These are phyloP conservation scores for Aureobasidium sp. DNA, from an alignment of 2,329 filamentous ascomycete species.

Conservation along the genomic window DNA sequence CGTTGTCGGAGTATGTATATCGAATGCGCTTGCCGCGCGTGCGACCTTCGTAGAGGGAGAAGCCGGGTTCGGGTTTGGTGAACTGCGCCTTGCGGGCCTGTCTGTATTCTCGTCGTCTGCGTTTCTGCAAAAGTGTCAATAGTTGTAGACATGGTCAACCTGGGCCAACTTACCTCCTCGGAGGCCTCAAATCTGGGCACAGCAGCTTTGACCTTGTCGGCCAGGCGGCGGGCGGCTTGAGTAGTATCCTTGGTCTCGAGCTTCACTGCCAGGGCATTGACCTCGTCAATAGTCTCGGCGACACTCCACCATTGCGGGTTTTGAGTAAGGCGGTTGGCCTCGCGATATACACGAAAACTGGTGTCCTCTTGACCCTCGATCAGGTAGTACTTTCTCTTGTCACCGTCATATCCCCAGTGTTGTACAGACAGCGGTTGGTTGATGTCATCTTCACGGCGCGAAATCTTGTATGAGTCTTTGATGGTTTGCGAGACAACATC, in stretches of 20 bases:
- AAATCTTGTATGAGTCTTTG: constrained; percentile 81
- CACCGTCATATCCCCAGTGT: constrained; percentile 81
- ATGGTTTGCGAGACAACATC: constrained; percentile 75
- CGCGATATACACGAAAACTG: constrained; percentile 85
- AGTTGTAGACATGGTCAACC: background rate
- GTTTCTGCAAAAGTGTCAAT: constrained; percentile 56
- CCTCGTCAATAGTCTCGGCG: constrained; percentile 81
- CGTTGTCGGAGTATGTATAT: constrained; percentile 91
- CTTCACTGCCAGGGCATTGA: constrained; percentile 67
- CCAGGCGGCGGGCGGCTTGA: constrained; percentile 70
- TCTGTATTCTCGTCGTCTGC: constrained; percentile 85
- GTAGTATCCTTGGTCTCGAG: constrained; percentile 70
- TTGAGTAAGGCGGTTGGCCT: constrained; percentile 73
- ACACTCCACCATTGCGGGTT: constrained; percentile 88
- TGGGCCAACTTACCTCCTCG: constrained; percentile 60
- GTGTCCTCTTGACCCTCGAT: constrained; percentile 94
- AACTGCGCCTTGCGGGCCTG: constrained; percentile 80
- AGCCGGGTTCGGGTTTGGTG: constrained; percentile 76
- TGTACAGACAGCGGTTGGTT: constrained; percentile 88
- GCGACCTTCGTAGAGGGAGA: constrained; percentile 90
- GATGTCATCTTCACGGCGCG: constrained; percentile 65
- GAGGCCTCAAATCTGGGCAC: constrained; percentile 88
- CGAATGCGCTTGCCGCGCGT: constrained; percentile 94
- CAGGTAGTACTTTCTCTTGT: constrained; percentile 88
- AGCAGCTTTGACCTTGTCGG: constrained; percentile 68